Base-by-base conservation (phyloP, 2,329 filamentous ascomycete genomes). In the Pezicula radicicola region DNA sequence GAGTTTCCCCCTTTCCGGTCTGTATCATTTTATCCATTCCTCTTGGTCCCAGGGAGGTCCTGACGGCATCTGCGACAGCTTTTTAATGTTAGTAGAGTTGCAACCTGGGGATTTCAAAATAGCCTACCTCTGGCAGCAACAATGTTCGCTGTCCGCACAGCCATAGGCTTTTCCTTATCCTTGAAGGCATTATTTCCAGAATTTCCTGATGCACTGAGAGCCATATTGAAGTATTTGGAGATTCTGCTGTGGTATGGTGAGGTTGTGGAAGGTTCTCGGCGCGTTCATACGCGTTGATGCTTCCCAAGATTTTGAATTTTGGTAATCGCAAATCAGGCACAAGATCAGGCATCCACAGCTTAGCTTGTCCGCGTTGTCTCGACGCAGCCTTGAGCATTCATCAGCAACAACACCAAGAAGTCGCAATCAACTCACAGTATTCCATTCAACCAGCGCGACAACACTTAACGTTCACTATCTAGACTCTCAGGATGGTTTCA, bases 111-210 rank as follows among this genome's bases (percentile, higher is more conserved):
- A 33, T 44, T 47, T 28, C 42, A 16, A 46, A 36, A 33, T 49
- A 36, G 58, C 75, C 63, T 80, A 93, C 91, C 91, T 90, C 93
- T 85, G 65, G 94, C 94, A 64, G 94, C 94, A 68, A 96, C 88
- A 73, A 99, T 97, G 76, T 99, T 99, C 68, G 90, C 89, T 60
- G 89, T 92, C 64, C 94, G 88, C 60, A 99, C 94, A 61, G 94
- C 94, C 79, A 94, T 87, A 63, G 94, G 94, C 90, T 99, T 99
- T 79, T 97, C 94, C 84, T 97, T 99, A 69, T 87, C 83, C 73
- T 84, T 87, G 77, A 89, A 89, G 59, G 84, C 77, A 70, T 76
- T 79, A 75, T 85, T 87, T 69, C 75, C 76, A 63, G 75, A 74
- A 67, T 74, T 75, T 59, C 53, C 62, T 37, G 60, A 50, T 60